phyloP scores from a whole-genome alignment of 2,329 filamentous ascomycete genomes.

The Diaporthe velutina region DNA sequence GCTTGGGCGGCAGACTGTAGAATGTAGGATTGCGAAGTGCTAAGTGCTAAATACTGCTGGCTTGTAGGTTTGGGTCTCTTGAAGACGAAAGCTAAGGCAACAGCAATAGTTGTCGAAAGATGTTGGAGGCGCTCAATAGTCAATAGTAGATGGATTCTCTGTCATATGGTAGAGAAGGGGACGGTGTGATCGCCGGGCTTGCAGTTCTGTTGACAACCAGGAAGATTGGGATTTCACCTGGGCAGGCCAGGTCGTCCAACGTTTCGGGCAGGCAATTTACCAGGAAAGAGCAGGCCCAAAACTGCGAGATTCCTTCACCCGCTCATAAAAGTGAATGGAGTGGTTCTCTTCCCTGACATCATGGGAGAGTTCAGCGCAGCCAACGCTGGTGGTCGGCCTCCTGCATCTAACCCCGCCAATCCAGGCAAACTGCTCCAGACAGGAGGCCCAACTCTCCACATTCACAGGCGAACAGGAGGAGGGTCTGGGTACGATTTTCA shows the following conservation, averaged over 20 bases:
- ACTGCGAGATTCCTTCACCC: not conserved
- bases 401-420: no score
- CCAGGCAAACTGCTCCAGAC: no score
- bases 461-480: not conserved
- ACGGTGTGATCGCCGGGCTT: not conserved
- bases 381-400: no score
- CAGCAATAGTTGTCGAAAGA: not conserved
- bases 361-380: no score
- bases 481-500: not conserved
- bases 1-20: constrained; percentile 14
- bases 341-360: not conserved
- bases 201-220: not conserved
- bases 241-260: not conserved
- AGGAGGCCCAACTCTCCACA: not conserved
- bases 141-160: not conserved
- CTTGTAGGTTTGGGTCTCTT: not conserved
- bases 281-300: not conserved
- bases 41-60: not conserved
- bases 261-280: not conserved
- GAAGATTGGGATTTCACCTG: no score
- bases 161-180: not conserved
- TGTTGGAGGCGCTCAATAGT: not conserved
- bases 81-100: not conserved
- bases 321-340: not conserved
- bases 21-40: not conserved